Base-by-base conservation (phyloP, 768 basidiomycete species). In the Boletus subparvulus region DNA sequence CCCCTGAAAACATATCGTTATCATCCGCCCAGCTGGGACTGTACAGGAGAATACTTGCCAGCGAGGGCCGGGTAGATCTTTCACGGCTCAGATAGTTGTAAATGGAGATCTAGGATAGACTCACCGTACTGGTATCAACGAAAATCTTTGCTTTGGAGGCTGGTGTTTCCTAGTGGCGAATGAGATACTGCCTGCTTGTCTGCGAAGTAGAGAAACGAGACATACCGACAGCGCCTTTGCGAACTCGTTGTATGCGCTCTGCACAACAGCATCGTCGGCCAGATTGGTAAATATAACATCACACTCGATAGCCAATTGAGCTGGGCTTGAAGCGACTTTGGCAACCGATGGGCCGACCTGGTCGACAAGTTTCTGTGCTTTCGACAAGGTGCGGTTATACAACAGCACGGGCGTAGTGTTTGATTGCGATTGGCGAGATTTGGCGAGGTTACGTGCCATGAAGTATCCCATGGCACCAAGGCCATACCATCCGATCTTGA, bases 391-490 rank as follows among this genome's bases (percentile, higher is more conserved):
- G n/a, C 93, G 83, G 67, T 94, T 96, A 78, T 83, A 93, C 10
- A 95, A 78, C 36, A 87, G 69, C 48, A 94, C 66, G 4, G 91
- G 84, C 0, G 77, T 74, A 35, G 76, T 69, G 14, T 66, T 67
- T 36, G 69, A 57, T 44, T 78, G 73, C 6, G 73, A 61, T 19
- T 73, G 70, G 44, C 73, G 77, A 60, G 80, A 75, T 42, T 73
- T 82, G 35, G 89, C 90, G 35, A 96, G 78, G 70, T 95, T 96
- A 37, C 80, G 78, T 7, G 88, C 88, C 88, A 94, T 94, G 19
- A 77, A 70, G 64, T 78, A 82, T 11, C 89, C 91, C 83, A 92
- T 90, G 21, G 82, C 80, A 21, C 87, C 86, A 16, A 87, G 71
- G 4, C 76, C 79, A 61, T 65, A 67, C 64, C 65, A 70, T 54